Evolutionary conservation across 768 basidiomycete genomes (phyloP), one percentile per base, ranked within the genome.

Genomic region (Gloeopeniophorella convolvens): DNA sequence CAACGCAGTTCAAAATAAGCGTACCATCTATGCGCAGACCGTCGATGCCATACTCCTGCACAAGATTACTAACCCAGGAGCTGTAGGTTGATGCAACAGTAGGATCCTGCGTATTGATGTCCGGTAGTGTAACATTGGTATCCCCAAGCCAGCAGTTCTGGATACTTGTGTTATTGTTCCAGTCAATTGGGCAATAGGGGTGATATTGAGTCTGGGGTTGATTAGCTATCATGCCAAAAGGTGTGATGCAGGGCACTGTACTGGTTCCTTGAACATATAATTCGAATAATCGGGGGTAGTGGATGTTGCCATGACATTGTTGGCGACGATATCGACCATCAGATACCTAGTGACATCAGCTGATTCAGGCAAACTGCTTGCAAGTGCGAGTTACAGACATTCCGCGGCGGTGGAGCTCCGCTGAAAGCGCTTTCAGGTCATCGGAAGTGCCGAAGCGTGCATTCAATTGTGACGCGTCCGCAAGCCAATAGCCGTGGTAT

Each of bases 71-170:
- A 58, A 92, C 80, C 90, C 89, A 92, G 6, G 68, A 61, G 23
- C 78, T 75, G 65, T 84, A 91, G 30, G 70, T 72, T 9, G 73
- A 68, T 27, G 79, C 71, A 34, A 93, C 87, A 27, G 68, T 67
- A 6, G 78, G 68, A 54, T 87, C 78, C 59, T 78, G 73, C 11
- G 89, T 92, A 67, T 93, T 80, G 52, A 93, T 60, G 64, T 94
- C 91, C 0, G 86, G 78, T 0, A 92, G 72, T 20, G 87, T 74
- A 44, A 93, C 84, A 2, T 70, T 74, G 10, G 69, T 68, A 61
- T 93, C 88, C 2, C 91, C 90, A 15, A 93, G 69, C 89, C 90
- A 93, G 65, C 90, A 91, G 33, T 75, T 62, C 66, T 90, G 78
- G 60, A 84, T 76, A 55, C 82, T 81, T 4, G 81, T 85, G 30